A percentile compares a stretch with the other conserved stretches of the same genome.
Evolutionary conservation across 495 filamentous ascomycete genomes (phyloP).

Genomic region (Neurospora pannonica): DNA sequence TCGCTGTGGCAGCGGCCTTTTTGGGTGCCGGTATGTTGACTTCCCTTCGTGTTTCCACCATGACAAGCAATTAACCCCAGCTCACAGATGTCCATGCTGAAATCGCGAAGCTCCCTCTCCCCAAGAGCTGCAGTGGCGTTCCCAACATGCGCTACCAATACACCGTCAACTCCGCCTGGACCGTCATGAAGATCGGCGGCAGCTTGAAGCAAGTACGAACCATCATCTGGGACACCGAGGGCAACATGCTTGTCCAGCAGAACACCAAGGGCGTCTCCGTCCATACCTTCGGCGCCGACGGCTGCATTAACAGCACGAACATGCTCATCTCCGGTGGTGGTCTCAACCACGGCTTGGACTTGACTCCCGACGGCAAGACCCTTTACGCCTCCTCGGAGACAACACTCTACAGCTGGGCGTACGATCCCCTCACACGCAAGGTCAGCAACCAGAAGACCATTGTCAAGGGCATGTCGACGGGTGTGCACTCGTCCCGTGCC

Average conservation of each 20-base stretch:
- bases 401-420: slow-evolving; percentile 49
- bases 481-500: slow-evolving; percentile 52
- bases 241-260: slow-evolving; percentile 52
- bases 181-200: slow-evolving; percentile 44
- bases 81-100: slow-evolving; percentile 8
- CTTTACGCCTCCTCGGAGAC: slow-evolving; percentile 54
- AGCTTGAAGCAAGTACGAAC: slow-evolving; percentile 45
- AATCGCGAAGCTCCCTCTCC: slow-evolving; percentile 17
- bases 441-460: slow-evolving; percentile 38
- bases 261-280: slow-evolving; percentile 43
- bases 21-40: slow-evolving; percentile 14
- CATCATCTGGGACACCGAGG: slow-evolving; percentile 51
- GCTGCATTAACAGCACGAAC: slow-evolving; percentile 31
- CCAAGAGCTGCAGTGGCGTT: slow-evolving; percentile 25
- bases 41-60: background rate
- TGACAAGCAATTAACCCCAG: background rate
- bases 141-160: slow-evolving; percentile 19
- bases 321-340: slow-evolving; percentile 28
- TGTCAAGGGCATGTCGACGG: slow-evolving; percentile 46
- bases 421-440: slow-evolving; percentile 38
- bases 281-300: slow-evolving; percentile 42
- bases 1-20: slow-evolving; percentile 14
- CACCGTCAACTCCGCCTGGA: slow-evolving; percentile 47
- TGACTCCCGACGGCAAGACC: slow-evolving; percentile 51
- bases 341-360: slow-evolving; percentile 60